These are phyloP conservation scores for Hypoxylon lienhwacheense DNA, from an alignment of 495 filamentous ascomycete species.

Conservation along the genomic window DNA sequence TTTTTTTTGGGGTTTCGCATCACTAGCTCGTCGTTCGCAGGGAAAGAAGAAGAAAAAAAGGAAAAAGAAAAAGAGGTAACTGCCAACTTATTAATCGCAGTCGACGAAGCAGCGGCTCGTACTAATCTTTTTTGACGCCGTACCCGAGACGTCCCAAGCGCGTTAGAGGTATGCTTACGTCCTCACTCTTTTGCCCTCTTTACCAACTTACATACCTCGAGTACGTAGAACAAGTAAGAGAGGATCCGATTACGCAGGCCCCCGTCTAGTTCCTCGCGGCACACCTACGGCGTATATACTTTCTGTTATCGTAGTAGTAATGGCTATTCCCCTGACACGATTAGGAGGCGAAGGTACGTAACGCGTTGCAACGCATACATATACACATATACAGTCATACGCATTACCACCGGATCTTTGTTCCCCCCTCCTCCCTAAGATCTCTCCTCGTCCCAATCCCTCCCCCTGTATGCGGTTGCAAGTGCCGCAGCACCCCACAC, in stretches of 20 bases:
- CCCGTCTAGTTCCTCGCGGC: neutral
- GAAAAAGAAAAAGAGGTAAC: too few species aligned
- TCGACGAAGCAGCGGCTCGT: too few species aligned
- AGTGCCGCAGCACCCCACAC: constrained; percentile 17
- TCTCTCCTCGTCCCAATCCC: too few species aligned
- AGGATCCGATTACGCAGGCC: too few species aligned
- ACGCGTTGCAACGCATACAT: too few species aligned
- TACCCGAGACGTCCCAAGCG: constrained; percentile 16
- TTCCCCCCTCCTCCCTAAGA: neutral
- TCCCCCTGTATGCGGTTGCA: constrained; percentile 8
- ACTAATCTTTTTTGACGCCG: constrained; percentile 8
- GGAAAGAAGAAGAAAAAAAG: too few species aligned
- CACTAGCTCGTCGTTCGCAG: constrained; percentile 16
- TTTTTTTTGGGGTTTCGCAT: too few species aligned
- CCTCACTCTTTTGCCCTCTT: too few species aligned
- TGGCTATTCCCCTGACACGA: constrained; percentile 65
- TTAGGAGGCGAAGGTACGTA: constrained; percentile 62
- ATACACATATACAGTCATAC: neutral
- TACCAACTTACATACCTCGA: neutral
- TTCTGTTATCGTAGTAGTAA: too few species aligned
- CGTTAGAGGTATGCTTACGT: too few species aligned
- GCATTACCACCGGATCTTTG: constrained; percentile 13
- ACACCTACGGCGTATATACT: constrained; percentile 37
- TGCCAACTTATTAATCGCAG: too few species aligned
- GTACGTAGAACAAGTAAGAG: too few species aligned